Base-by-base conservation (phyloP, 148 eudicot genomes). In the Heliosperma pusillum region DNA sequence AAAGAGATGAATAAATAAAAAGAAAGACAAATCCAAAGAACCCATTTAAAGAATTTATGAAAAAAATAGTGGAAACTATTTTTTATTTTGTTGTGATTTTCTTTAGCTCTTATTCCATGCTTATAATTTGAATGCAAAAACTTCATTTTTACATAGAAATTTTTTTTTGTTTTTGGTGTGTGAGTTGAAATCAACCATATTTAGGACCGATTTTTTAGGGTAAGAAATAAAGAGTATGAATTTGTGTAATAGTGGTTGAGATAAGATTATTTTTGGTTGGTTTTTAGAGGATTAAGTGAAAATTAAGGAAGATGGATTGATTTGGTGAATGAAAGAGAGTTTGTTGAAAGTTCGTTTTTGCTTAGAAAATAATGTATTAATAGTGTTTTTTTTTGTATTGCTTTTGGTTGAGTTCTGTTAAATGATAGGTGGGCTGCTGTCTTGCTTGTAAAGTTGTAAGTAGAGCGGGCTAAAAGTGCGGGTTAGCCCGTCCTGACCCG, bases 321-420 rank as follows among this genome's bases (percentile, higher is more conserved):
- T 30, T 52, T 33, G 55, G 55, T 50, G 19, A 50, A 50, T 36
- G 42, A 6, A 33, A 36, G 42, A 50, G 42, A 36, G 78, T 74
- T 79, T 69, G 82, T 74, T 79, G 77, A 42, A 69, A 61, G 66
- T 79, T 79, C 81, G 29, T 74, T 79, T 68, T 79, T 58, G 77
- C 73, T 57, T 66, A 25, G 3, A 22, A 50, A 78, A 20, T 33
- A 20, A 45, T 45, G 22, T n/a, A 3, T 65, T 52, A 12, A 5
- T 66, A 26, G 42, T 63, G 40, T 20, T 73, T 16, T 20, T 24
- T 61, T 67, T 73, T 62, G 69, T 61, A 73, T 73, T 73, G 76
- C 58, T 12, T 61, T 73, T 73, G 68, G 76, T 50, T 16, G 55
- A 15, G 17, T 50, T 50, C 17, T 13, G 55, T 50, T 50, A 3